phyloP scores from a whole-genome alignment of 2,329 filamentous ascomycete genomes.

The Cladosporium sp. region DNA sequence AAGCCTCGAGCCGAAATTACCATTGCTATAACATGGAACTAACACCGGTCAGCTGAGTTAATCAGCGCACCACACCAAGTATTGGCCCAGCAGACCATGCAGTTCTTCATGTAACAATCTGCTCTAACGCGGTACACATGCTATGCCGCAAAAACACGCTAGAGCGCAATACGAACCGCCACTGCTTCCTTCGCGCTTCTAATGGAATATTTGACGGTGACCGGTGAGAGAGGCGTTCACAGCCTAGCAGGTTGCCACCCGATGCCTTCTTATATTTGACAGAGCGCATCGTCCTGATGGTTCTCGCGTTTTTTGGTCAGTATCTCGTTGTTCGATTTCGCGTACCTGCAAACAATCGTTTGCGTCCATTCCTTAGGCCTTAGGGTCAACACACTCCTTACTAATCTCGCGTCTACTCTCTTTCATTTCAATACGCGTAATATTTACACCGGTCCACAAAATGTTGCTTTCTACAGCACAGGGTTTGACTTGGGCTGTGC shows the following conservation, averaged over 20 bases:
- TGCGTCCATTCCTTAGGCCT: conserved; percentile 52
- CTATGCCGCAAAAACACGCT: not conserved
- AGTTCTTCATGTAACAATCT: too few species aligned
- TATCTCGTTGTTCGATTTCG: not conserved
- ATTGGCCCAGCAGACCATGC: too few species aligned
- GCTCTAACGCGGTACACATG: too few species aligned
- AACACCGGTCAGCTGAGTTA: not conserved
- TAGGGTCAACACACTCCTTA: conserved; percentile 23
- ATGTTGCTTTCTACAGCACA: conserved; percentile 30
- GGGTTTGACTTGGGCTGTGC: conserved; percentile 31
- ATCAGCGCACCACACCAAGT: not conserved
- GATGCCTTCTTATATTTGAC: conserved; percentile 1
- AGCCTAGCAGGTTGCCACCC: not conserved
- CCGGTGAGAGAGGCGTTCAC: conserved; percentile 6
- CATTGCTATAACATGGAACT: not conserved
- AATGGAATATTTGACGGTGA: conserved; percentile 10
- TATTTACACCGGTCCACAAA: conserved; percentile 12
- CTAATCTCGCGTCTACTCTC: conserved; percentile 28
- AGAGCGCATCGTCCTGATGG: not conserved
- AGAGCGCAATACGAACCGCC: conserved; percentile 5
- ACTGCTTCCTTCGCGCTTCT: conserved; percentile 6
- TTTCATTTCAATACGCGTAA: conserved; percentile 30
- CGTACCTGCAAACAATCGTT: conserved; percentile 30
- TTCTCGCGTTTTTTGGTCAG: not conserved
- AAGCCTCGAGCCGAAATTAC: conserved; percentile 8